A percentile compares a stretch with the other conserved stretches of the same genome.
Conservation (phyloP, 306 rosid species). For the Erythrophleum fordii region DNA sequence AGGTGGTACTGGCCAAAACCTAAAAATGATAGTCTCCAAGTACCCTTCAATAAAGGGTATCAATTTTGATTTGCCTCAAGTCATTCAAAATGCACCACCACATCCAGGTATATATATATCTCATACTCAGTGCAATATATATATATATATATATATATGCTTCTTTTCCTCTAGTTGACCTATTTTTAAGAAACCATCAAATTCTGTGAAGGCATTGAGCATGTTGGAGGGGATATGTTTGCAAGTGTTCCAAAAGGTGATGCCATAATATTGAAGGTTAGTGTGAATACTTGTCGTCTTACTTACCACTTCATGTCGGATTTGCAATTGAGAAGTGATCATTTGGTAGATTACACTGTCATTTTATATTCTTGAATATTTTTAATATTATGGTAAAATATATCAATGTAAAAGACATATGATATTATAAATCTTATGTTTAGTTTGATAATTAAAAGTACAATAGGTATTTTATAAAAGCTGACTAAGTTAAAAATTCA, state of each 20-base stretch:
- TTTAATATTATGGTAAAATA: too few relatives aligned
- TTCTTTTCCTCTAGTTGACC: too few relatives aligned
- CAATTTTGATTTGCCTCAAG: conserved; percentile 3
- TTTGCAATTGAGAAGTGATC: too few relatives aligned
- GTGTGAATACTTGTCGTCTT: neutral
- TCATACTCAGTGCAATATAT: too few relatives aligned
- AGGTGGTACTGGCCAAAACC: neutral
- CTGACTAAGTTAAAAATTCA: too few relatives aligned
- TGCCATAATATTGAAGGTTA: conserved; percentile 34
- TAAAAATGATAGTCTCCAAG: neutral
- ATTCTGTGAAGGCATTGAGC: neutral
- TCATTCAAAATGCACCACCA: neutral
- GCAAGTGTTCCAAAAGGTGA: conserved; percentile 36
- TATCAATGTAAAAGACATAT: too few relatives aligned
- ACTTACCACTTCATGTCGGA: neutral
- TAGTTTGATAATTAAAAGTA: too few relatives aligned
- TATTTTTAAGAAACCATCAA: neutral
- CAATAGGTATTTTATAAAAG: too few relatives aligned
- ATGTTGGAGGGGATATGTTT: conserved; percentile 8
- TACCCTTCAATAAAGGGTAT: neutral
- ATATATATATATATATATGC: too few relatives aligned
- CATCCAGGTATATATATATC: neutral
- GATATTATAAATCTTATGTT: too few relatives aligned
- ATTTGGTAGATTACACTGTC: too few relatives aligned
- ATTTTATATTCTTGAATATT: too few relatives aligned